phyloP scores from a whole-genome alignment of 1,139 yeast genomes.

The Sugiyamaella pinicola region DNA sequence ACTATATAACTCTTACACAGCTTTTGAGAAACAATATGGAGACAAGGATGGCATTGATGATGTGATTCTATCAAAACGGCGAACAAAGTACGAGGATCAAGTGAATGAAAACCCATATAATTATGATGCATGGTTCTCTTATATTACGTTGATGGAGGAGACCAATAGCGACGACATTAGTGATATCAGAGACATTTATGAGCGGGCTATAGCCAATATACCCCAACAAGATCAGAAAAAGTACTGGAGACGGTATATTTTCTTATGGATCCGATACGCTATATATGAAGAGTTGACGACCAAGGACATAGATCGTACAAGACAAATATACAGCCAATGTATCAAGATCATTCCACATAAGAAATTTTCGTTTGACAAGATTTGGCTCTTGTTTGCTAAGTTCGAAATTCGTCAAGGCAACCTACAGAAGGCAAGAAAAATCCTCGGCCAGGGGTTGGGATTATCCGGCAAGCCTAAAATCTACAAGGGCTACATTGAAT shows the following conservation, averaged over 20 bases:
- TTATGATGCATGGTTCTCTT: slow-evolving; percentile 83
- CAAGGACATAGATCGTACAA: slow-evolving; percentile 50
- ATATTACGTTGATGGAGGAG: slow-evolving; percentile 53
- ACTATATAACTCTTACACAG: slow-evolving; percentile 54
- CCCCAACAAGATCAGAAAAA: slow-evolving; percentile 42
- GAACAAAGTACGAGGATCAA: slow-evolving; percentile 54
- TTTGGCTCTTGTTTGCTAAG: slow-evolving; percentile 73
- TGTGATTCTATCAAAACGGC: slow-evolving; percentile 57
- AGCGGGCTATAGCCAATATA: slow-evolving; percentile 52
- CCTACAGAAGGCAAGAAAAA: slow-evolving; percentile 60
- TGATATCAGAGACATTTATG: slow-evolving; percentile 46
- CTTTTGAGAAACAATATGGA: slow-evolving; percentile 70
- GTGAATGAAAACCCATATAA: slow-evolving; percentile 55
- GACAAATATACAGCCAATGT: slow-evolving; percentile 55
- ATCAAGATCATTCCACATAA: slow-evolving; percentile 58
- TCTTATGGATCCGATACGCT: slow-evolving; percentile 69
- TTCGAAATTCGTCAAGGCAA: slow-evolving; percentile 69
- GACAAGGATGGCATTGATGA: slow-evolving; percentile 54
- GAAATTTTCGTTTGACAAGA: slow-evolving; percentile 64
- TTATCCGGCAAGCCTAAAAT: slow-evolving; percentile 55
- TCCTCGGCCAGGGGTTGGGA: slow-evolving; percentile 76
- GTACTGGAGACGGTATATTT: slow-evolving; percentile 69
- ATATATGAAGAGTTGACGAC: slow-evolving; percentile 60
- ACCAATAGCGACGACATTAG: slow-evolving; percentile 38
- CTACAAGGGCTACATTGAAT: slow-evolving; percentile 61